A percentile compares a stretch with the other conserved stretches of the same genome.
These are phyloP conservation scores for Benincasa hispida DNA, from an alignment of 306 rosid genomes.

Conservation along the genomic window DNA sequence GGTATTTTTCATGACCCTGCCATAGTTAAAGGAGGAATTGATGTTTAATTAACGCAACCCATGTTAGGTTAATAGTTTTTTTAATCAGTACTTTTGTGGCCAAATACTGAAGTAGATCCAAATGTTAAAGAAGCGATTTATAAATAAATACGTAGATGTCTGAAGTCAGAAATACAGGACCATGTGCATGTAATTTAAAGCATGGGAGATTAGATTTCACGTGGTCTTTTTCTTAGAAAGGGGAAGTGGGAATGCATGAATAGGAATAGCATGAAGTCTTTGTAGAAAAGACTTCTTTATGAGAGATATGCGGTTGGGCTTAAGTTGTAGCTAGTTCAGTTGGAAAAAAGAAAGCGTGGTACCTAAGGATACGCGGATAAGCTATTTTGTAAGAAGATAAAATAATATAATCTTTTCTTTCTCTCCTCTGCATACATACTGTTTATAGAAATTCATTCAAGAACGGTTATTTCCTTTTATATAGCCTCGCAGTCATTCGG, in stretches of 20 bases:
- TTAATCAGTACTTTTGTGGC: neutral
- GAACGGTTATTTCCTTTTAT: neutral
- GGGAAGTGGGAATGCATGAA: slow-evolving; percentile 11
- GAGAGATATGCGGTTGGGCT: slow-evolving; percentile 7
- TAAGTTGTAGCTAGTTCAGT: slow-evolving; percentile 10
- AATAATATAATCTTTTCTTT: neutral
- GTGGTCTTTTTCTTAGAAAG: slow-evolving; percentile 21
- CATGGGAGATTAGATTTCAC: slow-evolving; percentile 42
- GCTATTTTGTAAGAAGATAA: too few species aligned
- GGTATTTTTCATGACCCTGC: neutral
- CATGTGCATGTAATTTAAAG: slow-evolving; percentile 41
- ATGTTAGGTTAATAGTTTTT: neutral
- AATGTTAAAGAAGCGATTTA: neutral
- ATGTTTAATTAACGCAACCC: neutral
- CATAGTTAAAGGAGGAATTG: neutral
- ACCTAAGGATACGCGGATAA: slow-evolving; percentile 9
- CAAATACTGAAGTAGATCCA: neutral
- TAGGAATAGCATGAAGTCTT: neutral
- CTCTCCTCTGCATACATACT: neutral
- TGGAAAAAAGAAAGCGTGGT: slow-evolving; percentile 2
- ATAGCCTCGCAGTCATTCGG: neutral
- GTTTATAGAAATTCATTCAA: neutral
- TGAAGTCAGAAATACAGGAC: slow-evolving; percentile 23
- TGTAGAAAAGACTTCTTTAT: slow-evolving; percentile 12
- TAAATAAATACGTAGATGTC: slow-evolving; percentile 8